Conservation (phyloP, 805 yeast species). For the Wickerhamomyces canadensis region DNA sequence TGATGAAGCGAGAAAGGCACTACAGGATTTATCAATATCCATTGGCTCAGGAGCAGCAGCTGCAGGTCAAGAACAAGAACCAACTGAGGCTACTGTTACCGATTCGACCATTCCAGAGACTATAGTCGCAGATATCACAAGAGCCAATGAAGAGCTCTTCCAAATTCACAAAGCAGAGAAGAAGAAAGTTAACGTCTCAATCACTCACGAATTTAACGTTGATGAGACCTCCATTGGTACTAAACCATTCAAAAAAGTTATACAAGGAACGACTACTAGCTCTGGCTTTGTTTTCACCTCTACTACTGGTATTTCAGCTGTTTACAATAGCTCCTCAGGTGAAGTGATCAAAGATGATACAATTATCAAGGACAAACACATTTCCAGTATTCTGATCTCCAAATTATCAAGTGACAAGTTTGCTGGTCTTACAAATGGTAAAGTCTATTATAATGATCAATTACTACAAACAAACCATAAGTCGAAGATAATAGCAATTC, state of each 20-base stretch:
- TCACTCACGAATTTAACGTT: slow-evolving; percentile 5
- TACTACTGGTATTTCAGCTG: slow-evolving; percentile 13
- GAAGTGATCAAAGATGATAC: slow-evolving; percentile 9
- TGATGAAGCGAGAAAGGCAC: slow-evolving; percentile 65
- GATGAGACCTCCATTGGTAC: neutral
- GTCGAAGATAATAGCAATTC: slow-evolving; percentile 17
- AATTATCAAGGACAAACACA: slow-evolving; percentile 10
- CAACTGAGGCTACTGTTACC: neutral
- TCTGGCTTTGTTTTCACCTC: slow-evolving; percentile 12
- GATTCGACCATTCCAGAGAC: slow-evolving; percentile 9
- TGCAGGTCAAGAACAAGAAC: neutral
- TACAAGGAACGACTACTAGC: slow-evolving; percentile 1
- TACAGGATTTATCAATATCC: slow-evolving; percentile 47
- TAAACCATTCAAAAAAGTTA: slow-evolving; percentile 17
- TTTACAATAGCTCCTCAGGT: slow-evolving; percentile 5
- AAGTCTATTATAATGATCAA: slow-evolving; percentile 8
- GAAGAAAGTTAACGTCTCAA: slow-evolving; percentile 16
- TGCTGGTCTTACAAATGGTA: slow-evolving; percentile 15
- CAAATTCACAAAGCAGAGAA: slow-evolving; percentile 18
- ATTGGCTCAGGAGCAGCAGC: slow-evolving; percentile 24
- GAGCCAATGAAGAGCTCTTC: slow-evolving; percentile 14
- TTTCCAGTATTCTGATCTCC: slow-evolving; percentile 6
- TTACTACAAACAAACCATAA: slow-evolving; percentile 3
- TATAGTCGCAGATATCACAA: slow-evolving; percentile 3
- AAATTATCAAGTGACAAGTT: slow-evolving; percentile 1